Evolutionary conservation across 345 rosid species (phyloP).

Genomic region (Boechera divaricarpa): DNA sequence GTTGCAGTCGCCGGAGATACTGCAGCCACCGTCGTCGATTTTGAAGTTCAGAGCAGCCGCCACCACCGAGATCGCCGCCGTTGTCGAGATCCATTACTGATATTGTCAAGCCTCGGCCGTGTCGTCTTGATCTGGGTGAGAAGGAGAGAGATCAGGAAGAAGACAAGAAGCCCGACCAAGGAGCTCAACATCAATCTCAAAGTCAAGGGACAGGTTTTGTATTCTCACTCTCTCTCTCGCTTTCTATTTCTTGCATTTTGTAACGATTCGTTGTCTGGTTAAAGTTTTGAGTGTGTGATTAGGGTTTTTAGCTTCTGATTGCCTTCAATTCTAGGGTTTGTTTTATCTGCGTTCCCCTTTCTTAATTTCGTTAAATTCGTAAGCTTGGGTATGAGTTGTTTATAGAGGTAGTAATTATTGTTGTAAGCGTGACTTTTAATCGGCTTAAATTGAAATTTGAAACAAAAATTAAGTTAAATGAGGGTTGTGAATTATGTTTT

Average conservation of each 20-base stretch:
- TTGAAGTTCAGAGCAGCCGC: too few relatives aligned
- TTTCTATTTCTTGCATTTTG: neutral
- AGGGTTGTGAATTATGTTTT: neutral
- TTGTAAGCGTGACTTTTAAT: neutral
- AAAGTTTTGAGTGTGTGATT: too few relatives aligned
- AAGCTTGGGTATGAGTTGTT: slow-evolving; percentile 4
- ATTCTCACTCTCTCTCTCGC: neutral
- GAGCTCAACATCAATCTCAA: too few relatives aligned
- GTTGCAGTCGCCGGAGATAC: too few relatives aligned
- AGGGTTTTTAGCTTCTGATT: neutral
- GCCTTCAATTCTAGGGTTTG: slow-evolving; percentile 17
- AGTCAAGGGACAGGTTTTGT: too few relatives aligned
- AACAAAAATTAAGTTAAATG: neutral
- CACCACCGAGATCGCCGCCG: too few relatives aligned
- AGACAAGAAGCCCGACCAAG: too few relatives aligned
- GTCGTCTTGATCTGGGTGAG: too few relatives aligned
- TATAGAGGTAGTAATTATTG: neutral
- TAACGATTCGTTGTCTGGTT: neutral
- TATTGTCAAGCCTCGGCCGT: too few relatives aligned
- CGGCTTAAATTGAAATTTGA: neutral
- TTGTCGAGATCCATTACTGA: too few relatives aligned
- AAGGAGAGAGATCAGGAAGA: too few relatives aligned
- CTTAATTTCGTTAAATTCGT: neutral
- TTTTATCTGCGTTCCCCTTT: slow-evolving; percentile 3
- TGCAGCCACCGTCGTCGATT: too few relatives aligned